Evolutionary conservation across 495 filamentous ascomycete species (phyloP).

Genomic region (Aspergillus steynii): DNA sequence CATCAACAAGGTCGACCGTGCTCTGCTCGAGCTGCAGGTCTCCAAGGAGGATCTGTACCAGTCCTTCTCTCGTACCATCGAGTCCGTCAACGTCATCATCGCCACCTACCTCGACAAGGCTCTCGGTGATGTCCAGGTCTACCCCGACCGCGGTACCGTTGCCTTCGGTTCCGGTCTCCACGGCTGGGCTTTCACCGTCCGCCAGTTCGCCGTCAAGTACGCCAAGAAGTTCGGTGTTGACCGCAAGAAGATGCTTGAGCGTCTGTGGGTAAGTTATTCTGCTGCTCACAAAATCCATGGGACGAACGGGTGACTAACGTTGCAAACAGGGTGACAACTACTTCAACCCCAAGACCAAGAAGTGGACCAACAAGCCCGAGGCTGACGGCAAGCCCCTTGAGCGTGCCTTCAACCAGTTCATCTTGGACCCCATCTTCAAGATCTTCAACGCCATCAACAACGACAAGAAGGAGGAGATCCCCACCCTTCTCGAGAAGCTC

Average conservation of each 20-base stretch:
- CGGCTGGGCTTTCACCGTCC: slow-evolving; percentile 99
- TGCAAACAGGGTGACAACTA: slow-evolving; percentile 83
- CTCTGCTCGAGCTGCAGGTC: slow-evolving; percentile 96
- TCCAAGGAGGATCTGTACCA: slow-evolving; percentile 99
- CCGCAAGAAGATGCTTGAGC: slow-evolving; percentile 99
- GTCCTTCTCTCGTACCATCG: slow-evolving; percentile 97
- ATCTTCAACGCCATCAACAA: slow-evolving; percentile 96
- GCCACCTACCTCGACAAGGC: slow-evolving; percentile 97
- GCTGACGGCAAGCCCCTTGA: slow-evolving; percentile 85
- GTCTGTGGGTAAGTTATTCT: slow-evolving; percentile 79
- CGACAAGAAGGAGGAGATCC: slow-evolving; percentile 95
- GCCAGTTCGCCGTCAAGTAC: slow-evolving; percentile 95
- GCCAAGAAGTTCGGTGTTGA: slow-evolving; percentile 99
- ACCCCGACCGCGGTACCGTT: slow-evolving; percentile 93
- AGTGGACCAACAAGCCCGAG: slow-evolving; percentile 87
- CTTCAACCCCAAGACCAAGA: slow-evolving; percentile 99
- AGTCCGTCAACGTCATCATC: slow-evolving; percentile 99
- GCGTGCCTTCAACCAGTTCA: slow-evolving; percentile 99
- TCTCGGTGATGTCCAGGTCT: slow-evolving; percentile 97
- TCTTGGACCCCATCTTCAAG: slow-evolving; percentile 98
- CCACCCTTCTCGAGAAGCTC: slow-evolving; percentile 82
- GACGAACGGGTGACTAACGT: slow-evolving; percentile 16
- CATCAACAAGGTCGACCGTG: slow-evolving; percentile 99
- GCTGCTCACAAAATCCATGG: background rate
- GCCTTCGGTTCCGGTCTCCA: slow-evolving; percentile 99